These are phyloP conservation scores for Cytauxzoon felis DNA, from an alignment of 169 alveolate genomes.

Conservation along the genomic window DNA sequence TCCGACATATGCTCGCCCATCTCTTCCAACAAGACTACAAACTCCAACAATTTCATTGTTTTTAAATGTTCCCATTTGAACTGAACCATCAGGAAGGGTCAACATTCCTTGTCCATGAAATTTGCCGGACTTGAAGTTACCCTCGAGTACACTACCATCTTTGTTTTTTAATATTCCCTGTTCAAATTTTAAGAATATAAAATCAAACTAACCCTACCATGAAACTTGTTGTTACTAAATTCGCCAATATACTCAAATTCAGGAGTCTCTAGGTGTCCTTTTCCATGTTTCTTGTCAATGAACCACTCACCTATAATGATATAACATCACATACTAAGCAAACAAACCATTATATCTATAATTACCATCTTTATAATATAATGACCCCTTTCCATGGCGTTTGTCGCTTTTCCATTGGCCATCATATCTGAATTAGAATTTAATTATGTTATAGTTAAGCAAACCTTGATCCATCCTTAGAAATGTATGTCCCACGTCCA, in stretches of 20 bases:
- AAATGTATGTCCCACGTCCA: constrained; percentile 50
- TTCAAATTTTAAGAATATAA: neutral
- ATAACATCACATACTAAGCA: neutral
- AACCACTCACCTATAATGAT: constrained; percentile 35
- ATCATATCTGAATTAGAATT: constrained; percentile 6
- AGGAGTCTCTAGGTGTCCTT: constrained; percentile 37
- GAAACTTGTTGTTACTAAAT: constrained; percentile 38
- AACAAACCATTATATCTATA: constrained; percentile 4
- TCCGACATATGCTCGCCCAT: constrained; percentile 57
- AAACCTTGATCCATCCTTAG: constrained; percentile 44
- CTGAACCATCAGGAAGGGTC: constrained; percentile 42
- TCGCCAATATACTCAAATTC: constrained; percentile 24
- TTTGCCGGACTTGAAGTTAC: constrained; percentile 44
- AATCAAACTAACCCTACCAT: constrained; percentile 17
- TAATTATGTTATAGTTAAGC: neutral
- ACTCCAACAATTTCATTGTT: constrained; percentile 43
- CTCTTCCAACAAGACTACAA: constrained; percentile 31
- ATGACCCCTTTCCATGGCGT: constrained; percentile 53
- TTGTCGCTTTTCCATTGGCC: constrained; percentile 52
- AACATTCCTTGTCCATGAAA: constrained; percentile 55
- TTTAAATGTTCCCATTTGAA: constrained; percentile 41
- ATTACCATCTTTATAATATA: constrained; percentile 7
- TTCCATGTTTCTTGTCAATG: constrained; percentile 38
- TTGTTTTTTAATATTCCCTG: constrained; percentile 10
- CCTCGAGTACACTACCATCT: constrained; percentile 44